Percentiles rank a stretch among this genome's conserved stretches.
phyloP scores from a whole-genome alignment of 129 eudicot genomes.

The Escallonia rubra region DNA sequence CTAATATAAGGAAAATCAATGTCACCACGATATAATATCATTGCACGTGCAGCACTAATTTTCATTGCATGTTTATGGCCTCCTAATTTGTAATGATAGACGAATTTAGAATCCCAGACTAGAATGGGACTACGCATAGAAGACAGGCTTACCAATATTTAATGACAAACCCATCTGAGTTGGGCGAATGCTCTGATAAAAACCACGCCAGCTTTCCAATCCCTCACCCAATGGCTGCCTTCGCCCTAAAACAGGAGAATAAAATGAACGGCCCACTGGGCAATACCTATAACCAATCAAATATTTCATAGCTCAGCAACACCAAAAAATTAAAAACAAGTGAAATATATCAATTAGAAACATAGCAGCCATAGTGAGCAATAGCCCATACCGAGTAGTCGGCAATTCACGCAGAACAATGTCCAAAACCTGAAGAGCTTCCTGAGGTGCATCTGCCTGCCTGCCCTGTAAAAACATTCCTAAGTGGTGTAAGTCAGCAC shows the following conservation, averaged over 20 bases:
- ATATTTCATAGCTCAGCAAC: background rate
- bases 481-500: slow-evolving; percentile 83
- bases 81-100: too few species aligned
- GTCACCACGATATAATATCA: too few species aligned
- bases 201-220: slow-evolving; percentile 93
- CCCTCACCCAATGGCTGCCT: slow-evolving; percentile 91
- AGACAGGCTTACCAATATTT: slow-evolving; percentile 51
- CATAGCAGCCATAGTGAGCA: background rate
- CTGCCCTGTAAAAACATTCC: slow-evolving; percentile 77
- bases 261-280: slow-evolving; percentile 89
- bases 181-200: slow-evolving; percentile 90
- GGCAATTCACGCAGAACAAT: slow-evolving; percentile 90
- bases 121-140: background rate
- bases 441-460: slow-evolving; percentile 97
- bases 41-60: too few species aligned
- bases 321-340: background rate
- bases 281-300: slow-evolving; percentile 39
- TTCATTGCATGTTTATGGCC: too few species aligned
- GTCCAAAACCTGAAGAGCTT: slow-evolving; percentile 92
- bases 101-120: too few species aligned
- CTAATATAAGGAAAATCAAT: background rate
- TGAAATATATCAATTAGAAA: background rate
- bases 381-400: slow-evolving; percentile 48
- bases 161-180: slow-evolving; percentile 96
- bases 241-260: slow-evolving; percentile 70